Evolutionary conservation across 331 rosid species (phyloP), one percentile per base, ranked within the genome.

Genomic region (Prunus yedoensis): DNA sequence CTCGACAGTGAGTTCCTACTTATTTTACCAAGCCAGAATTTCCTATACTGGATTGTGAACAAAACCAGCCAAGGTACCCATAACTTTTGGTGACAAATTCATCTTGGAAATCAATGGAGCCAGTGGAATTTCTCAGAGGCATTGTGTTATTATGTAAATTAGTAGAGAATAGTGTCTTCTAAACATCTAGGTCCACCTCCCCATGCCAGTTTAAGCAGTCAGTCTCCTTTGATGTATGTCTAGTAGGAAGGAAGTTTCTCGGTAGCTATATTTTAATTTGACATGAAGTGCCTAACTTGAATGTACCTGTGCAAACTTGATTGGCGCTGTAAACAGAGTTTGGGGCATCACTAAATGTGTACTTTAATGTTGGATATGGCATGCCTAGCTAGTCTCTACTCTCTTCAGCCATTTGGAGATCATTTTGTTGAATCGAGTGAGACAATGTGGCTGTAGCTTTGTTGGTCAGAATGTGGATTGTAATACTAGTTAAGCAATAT

Each of bases 1-100:
- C 87, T 76, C 89, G 98, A 81, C 94, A 91, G 85, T 91, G 84
- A 91, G 85, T 74, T 65, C 38, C 73, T 70, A 21, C 46, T 30
- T 68, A 11, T 11, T 41, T 20, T 21, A 21, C 71, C 3, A 20
- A 45, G 57, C 25, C 14, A 47, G 57, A 68, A 47, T 46, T 46
- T 68, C 57, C 73, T 47, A 14, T 62, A 28, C 68, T 73, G 68
- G 25, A 23, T 25, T 46, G 32, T 23, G 11, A 17, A 65, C 63
- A 63, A 43, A 30, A 58, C 56, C 66, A 47, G 30, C 27, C 23
- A 58, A 27, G 51, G 67, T 13, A 56, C 72, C 56, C 23, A 52
- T 77, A 58, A 61, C 65, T 41, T 75, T 58, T 75, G 74, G 81
- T 75, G 67, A 10, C 68, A 66, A 59, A 30, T 62, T 73, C 65